Evolutionary conservation across 1,284 basidiomycete genomes (phyloP).

Genomic region (Ganoderma sp.): DNA sequence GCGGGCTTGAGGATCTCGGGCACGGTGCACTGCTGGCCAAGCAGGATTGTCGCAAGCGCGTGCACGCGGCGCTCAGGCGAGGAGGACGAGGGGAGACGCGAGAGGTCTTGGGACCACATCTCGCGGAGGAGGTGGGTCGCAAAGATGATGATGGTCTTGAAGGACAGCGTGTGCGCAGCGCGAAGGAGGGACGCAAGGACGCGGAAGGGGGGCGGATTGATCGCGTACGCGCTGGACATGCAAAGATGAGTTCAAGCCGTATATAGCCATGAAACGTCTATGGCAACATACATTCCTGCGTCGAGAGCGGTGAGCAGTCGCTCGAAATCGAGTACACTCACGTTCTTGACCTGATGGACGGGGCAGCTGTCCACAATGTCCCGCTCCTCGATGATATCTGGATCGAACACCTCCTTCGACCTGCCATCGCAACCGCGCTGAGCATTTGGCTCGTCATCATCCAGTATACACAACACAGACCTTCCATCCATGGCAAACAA

Average conservation of each 20-base stretch:
- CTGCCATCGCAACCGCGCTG: not conserved
- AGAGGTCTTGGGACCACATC: constrained; percentile 41
- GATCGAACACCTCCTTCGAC: not conserved
- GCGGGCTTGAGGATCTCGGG: constrained; percentile 44
- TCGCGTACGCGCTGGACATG: constrained; percentile 35
- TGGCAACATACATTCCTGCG: constrained; percentile 44
- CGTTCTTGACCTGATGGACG: constrained; percentile 35
- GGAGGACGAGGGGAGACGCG: not conserved
- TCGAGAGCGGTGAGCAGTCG: constrained; percentile 44
- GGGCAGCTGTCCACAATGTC: constrained; percentile 38
- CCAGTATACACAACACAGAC: constrained; percentile 22
- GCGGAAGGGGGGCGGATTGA: constrained; percentile 36
- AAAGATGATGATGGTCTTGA: constrained; percentile 34
- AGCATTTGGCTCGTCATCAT: not conserved
- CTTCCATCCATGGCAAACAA: constrained; percentile 33
- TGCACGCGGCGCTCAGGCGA: constrained; percentile 25
- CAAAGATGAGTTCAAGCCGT: not conserved
- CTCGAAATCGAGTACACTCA: constrained; percentile 44
- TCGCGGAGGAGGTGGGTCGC: constrained; percentile 37
- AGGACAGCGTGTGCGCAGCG: constrained; percentile 39
- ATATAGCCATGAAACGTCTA: not conserved
- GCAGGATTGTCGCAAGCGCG: constrained; percentile 41
- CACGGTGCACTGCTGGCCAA: constrained; percentile 40
- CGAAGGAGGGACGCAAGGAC: constrained; percentile 40
- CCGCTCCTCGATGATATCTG: constrained; percentile 8